Base-by-base conservation (phyloP, 306 rosid genomes). In the Acacia confusa region DNA sequence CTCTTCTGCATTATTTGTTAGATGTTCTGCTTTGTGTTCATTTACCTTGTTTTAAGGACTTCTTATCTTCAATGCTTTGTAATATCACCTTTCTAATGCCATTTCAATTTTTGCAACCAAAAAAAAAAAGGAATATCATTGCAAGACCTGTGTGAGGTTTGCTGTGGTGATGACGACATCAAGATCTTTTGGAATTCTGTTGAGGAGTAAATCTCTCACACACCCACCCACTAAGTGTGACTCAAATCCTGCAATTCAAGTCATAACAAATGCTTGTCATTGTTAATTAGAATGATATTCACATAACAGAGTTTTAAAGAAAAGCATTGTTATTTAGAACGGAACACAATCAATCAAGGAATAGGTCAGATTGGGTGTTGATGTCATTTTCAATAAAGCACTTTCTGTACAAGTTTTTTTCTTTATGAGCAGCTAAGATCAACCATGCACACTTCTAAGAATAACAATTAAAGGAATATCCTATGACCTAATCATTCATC, bases 201-300 rank as follows among this genome's bases (percentile, higher is more conserved):
- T 86, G 34, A 95, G 91, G 64, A 95, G 60, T 68, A 95, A 84
- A 83, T 95, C 99, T 82, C 99, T 90, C 77, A 95, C 99, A 77
- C 99, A 95, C 77, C 97, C 99, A 80, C 99, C 99, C 41, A 95
- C 99, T 72, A 95, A 87, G 85, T 92, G 93, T 80, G 97, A 86
- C 69, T 95, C 92, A 87, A 82, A 93, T 63, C 99, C 98, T 93
- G 92, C 73, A 86, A 41, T 34, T 48, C 45, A 45, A 38, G 81
- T 53, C 15, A 57, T 45, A 73, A n/a, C 22, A 67, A 82, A 61
- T 75, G 74, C 40, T 47, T 67, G 32, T 75, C 78, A 73, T 70
- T 60, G 84, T 30, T n/a, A 32, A 66, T 28, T 74, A 60, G 20
- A 25, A 63, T 66, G 7, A 50, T 72, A 64, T 45, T 48, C 34